Evolutionary conservation across 2,329 filamentous ascomycete species (phyloP).

Genomic region (Pseudocercospora pini-densiflorae): DNA sequence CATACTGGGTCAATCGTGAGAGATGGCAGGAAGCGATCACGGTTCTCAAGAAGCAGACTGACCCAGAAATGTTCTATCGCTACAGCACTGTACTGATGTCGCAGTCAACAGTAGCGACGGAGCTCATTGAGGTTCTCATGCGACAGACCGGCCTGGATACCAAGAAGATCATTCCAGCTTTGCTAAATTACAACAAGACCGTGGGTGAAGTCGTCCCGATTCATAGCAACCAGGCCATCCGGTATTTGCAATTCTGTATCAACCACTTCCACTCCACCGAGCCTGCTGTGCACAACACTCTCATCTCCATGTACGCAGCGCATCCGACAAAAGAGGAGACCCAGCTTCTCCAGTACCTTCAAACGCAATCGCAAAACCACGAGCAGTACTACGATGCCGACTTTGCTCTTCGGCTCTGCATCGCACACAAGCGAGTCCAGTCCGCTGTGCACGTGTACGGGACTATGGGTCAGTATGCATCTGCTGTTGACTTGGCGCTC

Average conservation of each 20-base stretch:
- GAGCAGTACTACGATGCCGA: constrained; percentile 91
- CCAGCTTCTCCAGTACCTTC: constrained; percentile 83
- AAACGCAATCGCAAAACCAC: constrained; percentile 75
- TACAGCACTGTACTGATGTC: constrained; percentile 98
- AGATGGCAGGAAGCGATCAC: constrained; percentile 85
- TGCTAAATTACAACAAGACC: constrained; percentile 90
- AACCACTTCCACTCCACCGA: constrained; percentile 80
- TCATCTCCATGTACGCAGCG: constrained; percentile 94
- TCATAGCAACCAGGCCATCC: constrained; percentile 81
- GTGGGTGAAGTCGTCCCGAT: constrained; percentile 64
- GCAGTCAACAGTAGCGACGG: constrained; percentile 69
- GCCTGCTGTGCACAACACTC: constrained; percentile 92
- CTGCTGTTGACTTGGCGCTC: constrained; percentile 90
- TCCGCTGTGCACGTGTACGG: constrained; percentile 98
- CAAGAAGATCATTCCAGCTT: constrained; percentile 85
- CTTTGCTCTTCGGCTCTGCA: constrained; percentile 93
- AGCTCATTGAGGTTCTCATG: constrained; percentile 95
- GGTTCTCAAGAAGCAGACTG: constrained; percentile 90
- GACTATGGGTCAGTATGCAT: constrained; percentile 90
- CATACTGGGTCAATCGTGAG: constrained; percentile 97
- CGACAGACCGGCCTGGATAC: constrained; percentile 83
- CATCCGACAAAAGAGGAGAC: constrained; percentile 82
- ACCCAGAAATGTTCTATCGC: constrained; percentile 91
- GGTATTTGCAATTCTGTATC: constrained; percentile 92
- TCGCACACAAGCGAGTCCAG: constrained; percentile 89